Base-by-base conservation (phyloP, 2,329 filamentous ascomycete species). In the Dactylellina haptotyla region DNA sequence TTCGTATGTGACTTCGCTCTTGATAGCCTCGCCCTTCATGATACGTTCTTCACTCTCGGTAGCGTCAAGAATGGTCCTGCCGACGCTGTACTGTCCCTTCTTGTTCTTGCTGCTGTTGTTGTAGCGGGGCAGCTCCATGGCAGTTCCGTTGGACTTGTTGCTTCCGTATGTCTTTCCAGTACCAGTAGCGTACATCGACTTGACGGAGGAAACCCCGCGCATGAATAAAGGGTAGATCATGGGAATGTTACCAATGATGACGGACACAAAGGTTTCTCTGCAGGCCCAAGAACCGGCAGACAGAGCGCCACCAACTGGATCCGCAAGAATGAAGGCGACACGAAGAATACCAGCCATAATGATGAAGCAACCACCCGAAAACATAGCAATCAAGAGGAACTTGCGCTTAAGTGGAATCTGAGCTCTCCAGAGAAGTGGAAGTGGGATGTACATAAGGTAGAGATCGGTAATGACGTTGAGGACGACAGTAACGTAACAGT, bases 391-490 rank as follows among this genome's bases (percentile, higher is more conserved):
- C 0, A 88, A 80, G 2, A 84, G 83, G 1, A 84, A 75, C 76
- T 88, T 88, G 18, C 77, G 74, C 56, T 75, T 75, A 32, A 72
- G 18, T 6, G 79, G 81, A 4, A 88, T 80, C 3, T 82, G 82
- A 0, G 86, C 83, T 66, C 81, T 81, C 82, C 84, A 86, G 1
- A 88, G 80, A 81, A 88, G 84, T 76, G 63, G 75, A 3, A 87
- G 80, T 0, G 86, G 86, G 37, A 88, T 87, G 26, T 83, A 83
- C 64, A 88, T 84, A n/a, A 88, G 81, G 75, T 88, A 88, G 0
- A 87, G 57, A 75, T 88, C 87, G 2, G 86, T 88, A 1, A 80
- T 75, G 1, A 87, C 82, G 75, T 87, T 88, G 71, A 85, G 80
- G 2, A 82, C 79, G 30, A 85, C 83, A 1, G 82, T 84, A n/a